Evolutionary conservation across 805 yeast genomes (phyloP).

Genomic region (Diddensiella santjacobensis): DNA sequence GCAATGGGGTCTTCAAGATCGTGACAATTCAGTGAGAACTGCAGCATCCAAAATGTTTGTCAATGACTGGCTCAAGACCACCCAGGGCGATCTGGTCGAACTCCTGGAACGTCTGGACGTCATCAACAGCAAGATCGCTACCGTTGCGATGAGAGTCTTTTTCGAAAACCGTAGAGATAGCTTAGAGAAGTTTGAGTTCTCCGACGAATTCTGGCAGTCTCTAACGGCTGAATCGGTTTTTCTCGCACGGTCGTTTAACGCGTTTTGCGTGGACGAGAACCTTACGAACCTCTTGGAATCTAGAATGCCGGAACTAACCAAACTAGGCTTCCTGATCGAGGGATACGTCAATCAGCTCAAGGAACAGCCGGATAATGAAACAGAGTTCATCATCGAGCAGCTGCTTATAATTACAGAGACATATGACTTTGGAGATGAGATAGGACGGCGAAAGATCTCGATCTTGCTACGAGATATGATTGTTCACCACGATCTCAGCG

Average conservation of each 20-base stretch:
- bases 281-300: conserved; percentile 55
- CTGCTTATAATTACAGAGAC: conserved; percentile 60
- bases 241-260: conserved; percentile 61
- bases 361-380: conserved; percentile 43
- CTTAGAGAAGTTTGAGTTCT: conserved; percentile 55
- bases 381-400: conserved; percentile 74
- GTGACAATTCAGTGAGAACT: conserved; percentile 66
- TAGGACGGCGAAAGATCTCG: conserved; percentile 78
- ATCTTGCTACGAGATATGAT: conserved; percentile 45
- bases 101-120: conserved; percentile 71
- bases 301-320: conserved; percentile 75
- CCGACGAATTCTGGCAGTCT: conserved; percentile 62
- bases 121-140: conserved; percentile 63
- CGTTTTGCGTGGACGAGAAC: conserved; percentile 55
- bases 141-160: conserved; percentile 58
- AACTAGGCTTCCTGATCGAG: conserved; percentile 56
- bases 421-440: conserved; percentile 85
- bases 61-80: conserved; percentile 63
- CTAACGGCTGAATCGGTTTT: conserved; percentile 74
- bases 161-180: conserved; percentile 61
- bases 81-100: conserved; percentile 66
- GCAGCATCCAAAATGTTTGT: conserved; percentile 74
- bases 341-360: conserved; percentile 45
- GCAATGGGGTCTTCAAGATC: conserved; percentile 82
- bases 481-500: conserved; percentile 54